phyloP scores from a whole-genome alignment of 352 stramenopile species.

The Phytophthora boehmeriae region DNA sequence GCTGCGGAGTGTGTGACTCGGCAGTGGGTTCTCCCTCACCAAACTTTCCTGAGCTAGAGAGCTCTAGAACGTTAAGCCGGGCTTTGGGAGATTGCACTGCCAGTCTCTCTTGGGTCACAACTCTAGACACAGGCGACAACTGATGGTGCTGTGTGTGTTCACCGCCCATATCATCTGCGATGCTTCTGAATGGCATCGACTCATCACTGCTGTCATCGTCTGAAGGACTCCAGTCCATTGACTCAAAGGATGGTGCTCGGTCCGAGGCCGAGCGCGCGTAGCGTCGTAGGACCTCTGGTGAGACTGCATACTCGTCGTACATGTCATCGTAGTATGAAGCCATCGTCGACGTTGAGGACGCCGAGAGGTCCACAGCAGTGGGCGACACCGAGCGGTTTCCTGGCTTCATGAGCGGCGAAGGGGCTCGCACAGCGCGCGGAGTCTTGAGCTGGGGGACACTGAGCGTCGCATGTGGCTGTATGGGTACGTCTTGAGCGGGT shows the following conservation, averaged over 20 bases:
- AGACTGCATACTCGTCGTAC: constrained; percentile 50
- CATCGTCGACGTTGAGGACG: constrained; percentile 74
- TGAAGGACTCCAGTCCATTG: constrained; percentile 49
- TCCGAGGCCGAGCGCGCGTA: constrained; percentile 47
- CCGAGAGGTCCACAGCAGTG: constrained; percentile 54
- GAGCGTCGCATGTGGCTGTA: constrained; percentile 25
- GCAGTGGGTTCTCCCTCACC: constrained; percentile 29
- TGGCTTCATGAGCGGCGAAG: constrained; percentile 47
- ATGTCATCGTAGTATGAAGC: constrained; percentile 72
- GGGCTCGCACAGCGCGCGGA: constrained; percentile 18
- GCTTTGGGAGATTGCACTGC: constrained; percentile 1
- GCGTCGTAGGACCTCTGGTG: constrained; percentile 30
- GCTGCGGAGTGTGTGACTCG: constrained; percentile 17
- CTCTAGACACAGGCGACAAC: constrained; percentile 22
- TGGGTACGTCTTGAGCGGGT: constrained; percentile 30
- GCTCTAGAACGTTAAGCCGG: constrained; percentile 23
- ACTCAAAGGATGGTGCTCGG: constrained; percentile 44
- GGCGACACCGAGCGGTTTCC: constrained; percentile 31
- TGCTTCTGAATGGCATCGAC: constrained; percentile 37
- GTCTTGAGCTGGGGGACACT: constrained; percentile 32
- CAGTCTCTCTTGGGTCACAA: constrained; percentile 10
- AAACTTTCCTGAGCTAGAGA: constrained; percentile 32
- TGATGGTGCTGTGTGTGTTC: constrained; percentile 3
- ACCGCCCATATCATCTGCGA: constrained; percentile 30
- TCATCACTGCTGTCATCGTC: constrained; percentile 44